A percentile compares a stretch with the other conserved stretches of the same genome.
phyloP scores from a whole-genome alignment of 169 alveolate species.

The Pseudocohnilembus persalinus region DNA sequence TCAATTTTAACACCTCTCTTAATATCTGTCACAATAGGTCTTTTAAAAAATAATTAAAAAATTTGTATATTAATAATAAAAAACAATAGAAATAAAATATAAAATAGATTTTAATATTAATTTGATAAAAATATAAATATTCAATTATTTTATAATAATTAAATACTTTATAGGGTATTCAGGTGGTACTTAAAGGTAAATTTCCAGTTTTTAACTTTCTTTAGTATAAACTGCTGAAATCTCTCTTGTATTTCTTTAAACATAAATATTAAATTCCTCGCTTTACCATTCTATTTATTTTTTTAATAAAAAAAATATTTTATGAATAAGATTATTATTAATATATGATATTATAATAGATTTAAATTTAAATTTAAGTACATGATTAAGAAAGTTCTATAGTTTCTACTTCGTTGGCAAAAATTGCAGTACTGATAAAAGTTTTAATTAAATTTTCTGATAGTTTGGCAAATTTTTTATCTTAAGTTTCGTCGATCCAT shows the following conservation, averaged over 20 bases:
- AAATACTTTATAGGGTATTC: conserved; percentile 62
- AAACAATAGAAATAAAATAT: background rate
- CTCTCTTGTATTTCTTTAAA: conserved; percentile 47
- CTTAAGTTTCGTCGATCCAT: conserved; percentile 20
- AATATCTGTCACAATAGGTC: conserved; percentile 46
- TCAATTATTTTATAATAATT: background rate
- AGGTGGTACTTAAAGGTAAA: conserved; percentile 52
- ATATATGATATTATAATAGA: background rate
- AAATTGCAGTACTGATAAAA: conserved; percentile 40
- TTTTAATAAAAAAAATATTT: background rate
- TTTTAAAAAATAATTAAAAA: background rate
- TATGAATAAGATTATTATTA: background rate
- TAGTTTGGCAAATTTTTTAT: conserved; percentile 1
- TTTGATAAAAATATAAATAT: background rate
- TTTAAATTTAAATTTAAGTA: background rate
- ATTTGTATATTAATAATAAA: background rate
- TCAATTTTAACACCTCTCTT: conserved; percentile 54
- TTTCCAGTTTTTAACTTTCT: conserved; percentile 55
- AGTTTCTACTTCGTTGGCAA: conserved; percentile 37
- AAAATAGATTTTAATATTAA: background rate
- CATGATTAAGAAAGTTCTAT: conserved; percentile 22
- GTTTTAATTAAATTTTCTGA: conserved; percentile 15
- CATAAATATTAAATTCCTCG: conserved; percentile 38
- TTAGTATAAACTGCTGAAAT: conserved; percentile 50
- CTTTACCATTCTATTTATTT: conserved; percentile 27